These are phyloP conservation scores for Ustilago hordei DNA, from an alignment of 1,284 basidiomycete genomes.

Conservation along the genomic window DNA sequence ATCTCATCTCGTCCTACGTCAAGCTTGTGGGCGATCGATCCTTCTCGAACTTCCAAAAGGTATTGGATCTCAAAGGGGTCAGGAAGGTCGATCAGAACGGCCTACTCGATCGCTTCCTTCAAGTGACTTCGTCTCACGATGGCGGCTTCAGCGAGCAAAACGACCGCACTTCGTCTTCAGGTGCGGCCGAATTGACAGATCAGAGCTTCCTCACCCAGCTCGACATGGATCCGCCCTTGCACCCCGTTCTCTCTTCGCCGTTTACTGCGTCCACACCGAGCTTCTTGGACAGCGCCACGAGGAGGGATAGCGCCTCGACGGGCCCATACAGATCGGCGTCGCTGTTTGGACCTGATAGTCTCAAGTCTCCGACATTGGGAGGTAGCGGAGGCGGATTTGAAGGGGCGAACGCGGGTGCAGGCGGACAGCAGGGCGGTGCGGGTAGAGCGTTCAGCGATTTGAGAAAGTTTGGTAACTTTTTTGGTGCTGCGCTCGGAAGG, in stretches of 20 bases:
- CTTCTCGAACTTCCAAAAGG: constrained; percentile 80
- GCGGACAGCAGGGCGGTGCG: constrained; percentile 25
- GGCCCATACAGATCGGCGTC: constrained; percentile 24
- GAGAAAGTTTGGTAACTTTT: constrained; percentile 62
- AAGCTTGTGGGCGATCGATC: constrained; percentile 58
- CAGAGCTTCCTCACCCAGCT: constrained; percentile 74
- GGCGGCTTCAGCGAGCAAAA: not conserved
- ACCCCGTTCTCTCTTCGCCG: constrained; percentile 32
- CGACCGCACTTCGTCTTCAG: not conserved
- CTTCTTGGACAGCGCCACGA: constrained; percentile 32
- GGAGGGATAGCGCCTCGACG: constrained; percentile 21
- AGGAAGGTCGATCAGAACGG: constrained; percentile 86
- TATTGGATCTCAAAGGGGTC: constrained; percentile 85
- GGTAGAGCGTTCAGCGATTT: constrained; percentile 57
- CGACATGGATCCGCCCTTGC: constrained; percentile 84
- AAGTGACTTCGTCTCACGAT: constrained; percentile 74
- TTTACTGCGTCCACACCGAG: constrained; percentile 41
- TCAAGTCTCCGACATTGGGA: constrained; percentile 8
- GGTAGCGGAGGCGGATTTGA: constrained; percentile 14
- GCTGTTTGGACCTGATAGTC: constrained; percentile 34
- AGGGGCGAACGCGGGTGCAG: constrained; percentile 18
- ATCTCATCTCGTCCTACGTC: constrained; percentile 59
- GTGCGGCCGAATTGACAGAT: constrained; percentile 30
- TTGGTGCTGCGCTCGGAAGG: constrained; percentile 58
- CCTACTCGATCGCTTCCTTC: constrained; percentile 89